A percentile compares a stretch with the other conserved stretches of the same genome.
Conservation (phyloP, 2,329 filamentous ascomycete genomes). For the Curvularia spicifera region DNA sequence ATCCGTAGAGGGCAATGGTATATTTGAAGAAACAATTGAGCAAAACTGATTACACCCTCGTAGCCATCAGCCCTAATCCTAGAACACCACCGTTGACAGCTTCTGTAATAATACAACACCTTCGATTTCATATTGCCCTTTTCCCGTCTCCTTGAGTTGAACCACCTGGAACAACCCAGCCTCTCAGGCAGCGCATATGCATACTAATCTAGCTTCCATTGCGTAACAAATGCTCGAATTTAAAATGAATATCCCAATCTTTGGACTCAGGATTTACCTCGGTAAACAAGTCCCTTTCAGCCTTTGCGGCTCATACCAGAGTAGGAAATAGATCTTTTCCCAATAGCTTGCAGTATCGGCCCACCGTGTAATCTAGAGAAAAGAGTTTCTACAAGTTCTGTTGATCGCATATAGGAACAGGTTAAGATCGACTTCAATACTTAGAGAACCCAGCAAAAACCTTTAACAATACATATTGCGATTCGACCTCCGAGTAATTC, state of each 20-base stretch:
- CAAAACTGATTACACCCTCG: neutral
- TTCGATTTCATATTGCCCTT: neutral
- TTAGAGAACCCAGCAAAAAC: neutral
- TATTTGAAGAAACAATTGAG: neutral
- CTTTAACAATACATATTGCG: neutral
- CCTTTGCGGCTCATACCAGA: neutral
- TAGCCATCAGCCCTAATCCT: neutral
- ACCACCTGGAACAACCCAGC: neutral
- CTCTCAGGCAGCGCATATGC: neutral
- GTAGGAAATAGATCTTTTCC: neutral
- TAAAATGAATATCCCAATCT: neutral
- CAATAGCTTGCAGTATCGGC: conserved; percentile 1
- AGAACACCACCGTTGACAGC: neutral
- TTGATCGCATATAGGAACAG: neutral
- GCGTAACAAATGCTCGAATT: neutral
- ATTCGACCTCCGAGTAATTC: neutral
- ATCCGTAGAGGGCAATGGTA: neutral
- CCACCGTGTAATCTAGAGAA: neutral
- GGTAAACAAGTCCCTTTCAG: neutral
- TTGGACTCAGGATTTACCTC: neutral
- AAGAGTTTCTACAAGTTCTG: neutral
- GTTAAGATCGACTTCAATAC: neutral
- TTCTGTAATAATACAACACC: neutral
- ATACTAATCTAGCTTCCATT: neutral
- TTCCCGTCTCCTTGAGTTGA: neutral